Evolutionary conservation across 768 basidiomycete species (phyloP).

Genomic region (Hypholoma sublateritium): DNA sequence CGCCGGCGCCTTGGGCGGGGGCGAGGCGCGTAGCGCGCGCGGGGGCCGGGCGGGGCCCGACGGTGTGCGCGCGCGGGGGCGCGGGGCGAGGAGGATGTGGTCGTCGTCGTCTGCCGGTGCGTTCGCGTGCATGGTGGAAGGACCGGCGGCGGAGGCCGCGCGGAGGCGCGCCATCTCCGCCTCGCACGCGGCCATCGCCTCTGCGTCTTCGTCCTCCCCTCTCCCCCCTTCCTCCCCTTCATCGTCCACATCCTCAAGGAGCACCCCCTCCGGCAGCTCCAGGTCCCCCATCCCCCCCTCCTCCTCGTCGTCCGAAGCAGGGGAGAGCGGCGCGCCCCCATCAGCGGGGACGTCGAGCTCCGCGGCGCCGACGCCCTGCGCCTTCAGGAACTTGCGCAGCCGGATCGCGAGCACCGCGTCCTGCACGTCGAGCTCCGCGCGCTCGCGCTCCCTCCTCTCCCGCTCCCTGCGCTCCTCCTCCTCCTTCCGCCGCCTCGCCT

Average conservation of each 20-base stretch:
- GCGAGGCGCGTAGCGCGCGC: constrained; percentile 14
- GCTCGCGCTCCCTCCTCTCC: neutral
- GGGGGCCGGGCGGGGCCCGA: constrained; percentile 1
- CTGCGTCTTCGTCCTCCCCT: constrained; percentile 11
- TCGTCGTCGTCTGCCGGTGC: neutral
- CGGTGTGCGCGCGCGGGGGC: neutral
- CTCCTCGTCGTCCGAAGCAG: neutral
- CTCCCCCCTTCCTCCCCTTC: neutral
- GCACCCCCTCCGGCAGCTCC: neutral
- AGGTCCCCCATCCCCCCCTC: neutral
- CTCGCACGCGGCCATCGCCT: constrained; percentile 9
- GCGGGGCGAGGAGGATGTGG: neutral
- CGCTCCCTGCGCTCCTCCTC: neutral
- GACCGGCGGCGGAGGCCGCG: neutral
- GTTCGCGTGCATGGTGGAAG: too few species aligned
- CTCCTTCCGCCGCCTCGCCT: neutral
- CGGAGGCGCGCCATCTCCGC: constrained; percentile 7
- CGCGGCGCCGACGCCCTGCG: constrained; percentile 20
- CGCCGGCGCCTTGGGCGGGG: constrained; percentile 8
- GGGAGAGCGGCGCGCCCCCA: neutral
- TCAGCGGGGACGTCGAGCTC: constrained; percentile 13
- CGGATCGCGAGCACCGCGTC: constrained; percentile 23
- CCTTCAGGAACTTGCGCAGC: constrained; percentile 18
- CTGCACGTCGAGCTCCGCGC: constrained; percentile 22
- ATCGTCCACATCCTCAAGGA: neutral